A percentile compares a stretch with the other conserved stretches of the same genome.
Conservation (phyloP, 495 filamentous ascomycete genomes). For the Podospora fimiseda region DNA sequence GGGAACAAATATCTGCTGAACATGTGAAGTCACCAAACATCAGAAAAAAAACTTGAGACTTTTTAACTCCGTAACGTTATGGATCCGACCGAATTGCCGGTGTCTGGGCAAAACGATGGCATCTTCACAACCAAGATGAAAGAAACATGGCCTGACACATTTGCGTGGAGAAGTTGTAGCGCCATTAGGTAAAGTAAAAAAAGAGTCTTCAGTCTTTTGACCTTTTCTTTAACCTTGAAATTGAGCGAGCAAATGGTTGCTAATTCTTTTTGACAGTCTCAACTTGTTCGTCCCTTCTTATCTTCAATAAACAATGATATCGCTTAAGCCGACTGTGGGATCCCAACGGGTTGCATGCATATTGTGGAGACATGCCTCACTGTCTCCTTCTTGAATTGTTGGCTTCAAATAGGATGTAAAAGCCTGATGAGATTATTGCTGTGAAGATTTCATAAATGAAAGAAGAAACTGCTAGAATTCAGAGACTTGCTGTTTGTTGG, state of each 20-base stretch:
- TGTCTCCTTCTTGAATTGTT: not conserved
- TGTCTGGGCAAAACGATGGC: not conserved
- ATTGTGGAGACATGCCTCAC: not conserved
- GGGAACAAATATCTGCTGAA: too few relatives aligned
- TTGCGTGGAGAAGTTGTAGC: too few relatives aligned
- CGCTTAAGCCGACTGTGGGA: not conserved
- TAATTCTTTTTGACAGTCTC: not conserved
- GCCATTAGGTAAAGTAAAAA: not conserved
- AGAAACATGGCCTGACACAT: too few relatives aligned
- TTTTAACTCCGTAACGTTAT: too few relatives aligned
- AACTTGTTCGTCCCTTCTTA: not conserved
- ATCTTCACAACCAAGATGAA: not conserved
- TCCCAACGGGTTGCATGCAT: slow-evolving; percentile 1
- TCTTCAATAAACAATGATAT: not conserved
- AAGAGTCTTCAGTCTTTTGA: not conserved
- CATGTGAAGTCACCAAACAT: not conserved
- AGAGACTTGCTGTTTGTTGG: not conserved
- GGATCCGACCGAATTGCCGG: too few relatives aligned
- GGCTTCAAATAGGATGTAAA: not conserved
- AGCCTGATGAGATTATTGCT: too few relatives aligned
- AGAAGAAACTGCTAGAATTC: not conserved
- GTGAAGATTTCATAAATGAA: too few relatives aligned
- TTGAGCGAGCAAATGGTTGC: not conserved
- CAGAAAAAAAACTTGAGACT: too few relatives aligned
- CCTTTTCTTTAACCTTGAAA: too few relatives aligned